Percentiles rank a stretch among this genome's conserved stretches.
Evolutionary conservation across 305 asterid species (phyloP).

Genomic region (Ilex paraguariensis): DNA sequence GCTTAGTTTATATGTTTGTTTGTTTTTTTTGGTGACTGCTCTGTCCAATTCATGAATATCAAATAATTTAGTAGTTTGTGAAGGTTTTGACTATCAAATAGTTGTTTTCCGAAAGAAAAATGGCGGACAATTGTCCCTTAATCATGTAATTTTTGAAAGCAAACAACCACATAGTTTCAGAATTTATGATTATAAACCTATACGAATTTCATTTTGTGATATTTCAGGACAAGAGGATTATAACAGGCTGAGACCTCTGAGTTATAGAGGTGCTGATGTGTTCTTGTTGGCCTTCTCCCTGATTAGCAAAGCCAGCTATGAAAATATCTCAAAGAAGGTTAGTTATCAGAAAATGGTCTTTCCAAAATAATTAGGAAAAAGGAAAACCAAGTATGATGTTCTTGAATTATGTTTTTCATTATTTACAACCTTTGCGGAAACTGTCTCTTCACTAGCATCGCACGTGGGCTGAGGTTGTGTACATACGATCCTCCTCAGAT

Average conservation of each 20-base stretch:
- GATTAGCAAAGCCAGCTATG: constrained; percentile 36
- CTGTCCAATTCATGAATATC: too few relatives aligned
- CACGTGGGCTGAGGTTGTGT: too few relatives aligned
- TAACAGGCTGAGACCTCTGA: constrained; percentile 36
- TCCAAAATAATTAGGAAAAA: too few relatives aligned
- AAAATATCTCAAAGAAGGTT: constrained; percentile 35
- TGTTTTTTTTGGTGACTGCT: too few relatives aligned
- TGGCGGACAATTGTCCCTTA: too few relatives aligned
- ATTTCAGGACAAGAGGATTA: constrained; percentile 36
- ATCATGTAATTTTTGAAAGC: too few relatives aligned
- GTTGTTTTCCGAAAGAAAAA: background rate
- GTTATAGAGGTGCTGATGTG: constrained; percentile 40
- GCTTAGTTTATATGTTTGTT: too few relatives aligned
- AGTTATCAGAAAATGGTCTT: background rate
- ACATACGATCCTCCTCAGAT: too few relatives aligned
- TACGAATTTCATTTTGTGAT: background rate
- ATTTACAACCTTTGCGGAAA: background rate
- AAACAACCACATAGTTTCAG: background rate
- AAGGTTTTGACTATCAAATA: background rate
- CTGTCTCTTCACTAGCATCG: too few relatives aligned
- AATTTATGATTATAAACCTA: background rate
- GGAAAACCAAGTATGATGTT: background rate
- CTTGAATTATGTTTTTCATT: background rate
- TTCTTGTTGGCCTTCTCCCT: constrained; percentile 37
- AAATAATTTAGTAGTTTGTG: too few relatives aligned